Base-by-base conservation (phyloP, 768 basidiomycete genomes). In the Podaxis sp. region DNA sequence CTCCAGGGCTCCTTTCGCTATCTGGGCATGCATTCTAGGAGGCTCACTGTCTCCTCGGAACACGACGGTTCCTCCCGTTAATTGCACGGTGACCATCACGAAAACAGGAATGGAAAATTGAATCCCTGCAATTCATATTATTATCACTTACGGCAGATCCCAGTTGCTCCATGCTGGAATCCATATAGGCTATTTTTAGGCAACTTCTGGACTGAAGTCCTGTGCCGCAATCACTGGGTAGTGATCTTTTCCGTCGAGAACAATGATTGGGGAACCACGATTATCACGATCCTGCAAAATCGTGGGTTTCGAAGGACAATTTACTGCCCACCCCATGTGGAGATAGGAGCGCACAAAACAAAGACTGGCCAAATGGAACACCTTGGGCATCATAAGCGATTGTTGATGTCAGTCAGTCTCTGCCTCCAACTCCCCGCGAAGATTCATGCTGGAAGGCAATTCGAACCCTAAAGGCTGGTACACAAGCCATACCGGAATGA, bases 281-380 rank as follows among this genome's bases (percentile, higher is more conserved):
- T 59, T 49, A 53, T 56, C 56, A 58, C 49, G 41, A 57, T 66
- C 69, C 69, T 70, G 58, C 58, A 53, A 56, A 53, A 70, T 65
- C 69, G 69, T 70, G 69, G 69, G 69, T 68, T 68, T 62, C 55
- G 61, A 37, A 17, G 36, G 44, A 40, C 37, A 52, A 33, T 48
- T 38, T 52, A 22, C 51, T 53, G 50, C 40, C 20, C 51, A 20
- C 28, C 24, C 33, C 51, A 51, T 60, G 51, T 60, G 59, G 51
- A 60, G 59, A 60, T 53, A 60, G 49, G 49, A 60, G 40, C 44
- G 48, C 8, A 38, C 30, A 22, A 15, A 49, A 30, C 26, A 20
- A n/a, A 11, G 33, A 49, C 58, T 24, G 38, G n/a, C 30, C 58
- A 40, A 51, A 17, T 41, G 58, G 58, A 51, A 22, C 30, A 20